Evolutionary conservation across 1,284 basidiomycete genomes (phyloP).

Genomic region (Ceratobasidium sp.): DNA sequence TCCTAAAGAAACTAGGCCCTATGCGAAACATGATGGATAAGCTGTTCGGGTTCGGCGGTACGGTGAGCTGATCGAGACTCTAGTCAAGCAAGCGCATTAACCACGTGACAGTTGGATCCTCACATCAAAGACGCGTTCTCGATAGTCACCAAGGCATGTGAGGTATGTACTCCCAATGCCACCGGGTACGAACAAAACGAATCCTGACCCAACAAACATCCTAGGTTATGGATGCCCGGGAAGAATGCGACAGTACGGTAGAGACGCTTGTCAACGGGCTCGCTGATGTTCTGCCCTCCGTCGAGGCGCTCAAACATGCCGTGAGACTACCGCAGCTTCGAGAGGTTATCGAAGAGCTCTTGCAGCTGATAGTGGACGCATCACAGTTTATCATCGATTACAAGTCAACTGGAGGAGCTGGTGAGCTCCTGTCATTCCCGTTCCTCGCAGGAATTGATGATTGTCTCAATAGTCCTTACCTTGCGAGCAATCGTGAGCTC

Average conservation of each 20-base stretch:
- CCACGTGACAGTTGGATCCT: not conserved
- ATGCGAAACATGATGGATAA: not conserved
- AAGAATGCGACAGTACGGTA: not conserved
- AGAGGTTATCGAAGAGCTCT: not conserved
- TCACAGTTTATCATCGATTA: not conserved
- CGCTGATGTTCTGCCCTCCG: not conserved
- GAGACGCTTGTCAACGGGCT: not conserved
- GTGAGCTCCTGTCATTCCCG: not conserved
- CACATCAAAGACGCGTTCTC: not conserved
- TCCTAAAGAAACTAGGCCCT: not conserved
- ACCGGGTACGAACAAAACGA: too few relatives aligned
- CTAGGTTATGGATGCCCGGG: not conserved
- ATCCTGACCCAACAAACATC: too few relatives aligned
- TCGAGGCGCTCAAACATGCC: not conserved
- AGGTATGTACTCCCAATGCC: not conserved
- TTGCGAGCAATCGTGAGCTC: not conserved
- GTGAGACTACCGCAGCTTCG: not conserved
- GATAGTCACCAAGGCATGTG: not conserved
- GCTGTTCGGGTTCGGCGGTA: not conserved
- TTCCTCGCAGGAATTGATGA: not conserved
- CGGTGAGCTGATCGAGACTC: not conserved
- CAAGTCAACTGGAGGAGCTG: not conserved
- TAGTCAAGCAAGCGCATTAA: too few relatives aligned
- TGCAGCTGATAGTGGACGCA: constrained; percentile 9
- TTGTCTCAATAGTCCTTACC: not conserved